Evolutionary conservation across 2,329 filamentous ascomycete species (phyloP), one percentile per base, ranked within the genome.

Genomic region (Penicillium sclerotiorum): DNA sequence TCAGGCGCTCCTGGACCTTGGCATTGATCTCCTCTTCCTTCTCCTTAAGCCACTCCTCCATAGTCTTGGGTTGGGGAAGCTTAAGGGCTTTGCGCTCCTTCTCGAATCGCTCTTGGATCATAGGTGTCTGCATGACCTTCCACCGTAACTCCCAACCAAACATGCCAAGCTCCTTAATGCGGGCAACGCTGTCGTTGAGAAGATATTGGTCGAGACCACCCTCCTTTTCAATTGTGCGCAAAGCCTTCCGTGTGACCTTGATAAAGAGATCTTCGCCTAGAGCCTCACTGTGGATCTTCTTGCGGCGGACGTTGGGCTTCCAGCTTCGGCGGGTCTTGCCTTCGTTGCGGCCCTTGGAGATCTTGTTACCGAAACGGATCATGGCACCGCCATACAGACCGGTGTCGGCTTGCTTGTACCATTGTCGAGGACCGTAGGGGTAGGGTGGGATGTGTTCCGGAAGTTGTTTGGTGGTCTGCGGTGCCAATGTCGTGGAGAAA

Each of bases 191-290:
- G 68, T 85, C 82, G 59, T 90, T 91, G 35, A 96, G 78, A 38
- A 99, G 78, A 74, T 99, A 99, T 65, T 91, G 85, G 71, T 99
- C 94, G 57, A 99, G 79, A 7, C 94, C 91, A 52, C 93, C 93
- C 55, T 87, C 84, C 68, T 91, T 93, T 67, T 90, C 85, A 66
- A 97, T 89, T 28, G 77, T 78, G 43, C 77, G 65, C 60, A 78
- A 56, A 23, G 75, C 74, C 43, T 73, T 68, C 47, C 71, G 70
- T 8, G 73, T 75, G 25, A 78, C 70, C 53, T 76, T 77, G 45
- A 79, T 67, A 44, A 64, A 70, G n/a, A 79, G 61, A 15, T 71
- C 63, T 37, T 72, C 60, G 8, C 64, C 67, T 25, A 79, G 65
- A 1, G 74, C 73, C 15, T 76, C 70, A 42, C 73, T 76, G 49